Evolutionary conservation across 2,329 filamentous ascomycete species (phyloP).

Genomic region (Raffaelea ambrosiae): DNA sequence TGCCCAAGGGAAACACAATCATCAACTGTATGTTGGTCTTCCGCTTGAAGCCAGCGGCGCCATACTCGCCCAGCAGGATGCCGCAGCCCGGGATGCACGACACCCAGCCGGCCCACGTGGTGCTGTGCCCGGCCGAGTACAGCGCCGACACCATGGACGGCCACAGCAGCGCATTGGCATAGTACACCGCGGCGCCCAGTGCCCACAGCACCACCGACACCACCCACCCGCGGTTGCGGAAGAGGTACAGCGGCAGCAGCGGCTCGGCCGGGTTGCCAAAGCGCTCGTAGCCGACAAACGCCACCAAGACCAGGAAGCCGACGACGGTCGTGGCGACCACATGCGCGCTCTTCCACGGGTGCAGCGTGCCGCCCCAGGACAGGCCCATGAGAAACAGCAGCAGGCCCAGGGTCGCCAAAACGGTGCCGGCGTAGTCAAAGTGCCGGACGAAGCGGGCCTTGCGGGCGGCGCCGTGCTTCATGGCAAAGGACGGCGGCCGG

Average conservation of each 20-base stretch:
- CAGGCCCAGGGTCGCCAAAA: too few species aligned
- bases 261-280: constrained; percentile 18
- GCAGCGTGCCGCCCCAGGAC: too few species aligned
- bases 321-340: too few species aligned
- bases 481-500: too few species aligned
- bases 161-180: constrained; percentile 27
- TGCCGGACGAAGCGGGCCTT: too few species aligned
- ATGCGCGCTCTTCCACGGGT: too few species aligned
- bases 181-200: constrained; percentile 25
- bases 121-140: constrained; percentile 7
- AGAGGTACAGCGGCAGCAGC: constrained; percentile 25
- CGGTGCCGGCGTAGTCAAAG: too few species aligned
- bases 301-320: too few species aligned
- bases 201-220: constrained; percentile 21
- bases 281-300: constrained; percentile 18
- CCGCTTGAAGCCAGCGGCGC: neutral
- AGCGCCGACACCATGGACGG: constrained; percentile 24
- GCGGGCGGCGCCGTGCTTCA: too few species aligned
- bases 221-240: constrained; percentile 23
- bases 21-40: neutral
- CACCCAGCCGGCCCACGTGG: neutral
- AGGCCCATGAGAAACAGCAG: too few species aligned
- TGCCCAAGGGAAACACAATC: neutral
- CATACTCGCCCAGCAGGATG: neutral
- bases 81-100: neutral